Evolutionary conservation across 192 early-diverging fungal genomes (phyloP).

Genomic region (Funneliformis geosporum): DNA sequence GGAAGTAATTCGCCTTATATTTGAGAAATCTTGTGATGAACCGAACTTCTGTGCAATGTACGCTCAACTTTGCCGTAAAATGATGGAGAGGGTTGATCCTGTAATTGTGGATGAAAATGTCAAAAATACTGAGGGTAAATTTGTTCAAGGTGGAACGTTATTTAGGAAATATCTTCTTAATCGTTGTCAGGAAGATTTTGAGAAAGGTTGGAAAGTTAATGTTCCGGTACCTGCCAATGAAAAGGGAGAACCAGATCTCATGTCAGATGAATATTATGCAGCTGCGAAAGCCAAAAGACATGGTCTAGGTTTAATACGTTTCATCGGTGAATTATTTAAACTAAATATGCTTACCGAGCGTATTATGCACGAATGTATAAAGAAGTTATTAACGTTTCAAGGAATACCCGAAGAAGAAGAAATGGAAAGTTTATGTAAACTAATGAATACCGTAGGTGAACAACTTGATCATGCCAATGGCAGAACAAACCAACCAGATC

Average conservation of each 20-base stretch:
- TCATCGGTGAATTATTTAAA: conserved; percentile 97
- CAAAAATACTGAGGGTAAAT: conserved; percentile 57
- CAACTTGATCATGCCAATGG: conserved; percentile 65
- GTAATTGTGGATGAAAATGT: conserved; percentile 65
- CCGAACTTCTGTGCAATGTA: conserved; percentile 89
- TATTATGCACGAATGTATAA: conserved; percentile 94
- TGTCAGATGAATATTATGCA: conserved; percentile 81
- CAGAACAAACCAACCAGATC: background rate
- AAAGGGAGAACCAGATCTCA: conserved; percentile 63
- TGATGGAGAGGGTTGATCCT: conserved; percentile 65
- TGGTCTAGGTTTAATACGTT: conserved; percentile 88
- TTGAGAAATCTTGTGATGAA: conserved; percentile 96
- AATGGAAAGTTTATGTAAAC: conserved; percentile 88
- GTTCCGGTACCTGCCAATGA: conserved; percentile 61
- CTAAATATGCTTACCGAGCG: conserved; percentile 86
- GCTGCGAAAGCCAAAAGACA: conserved; percentile 91
- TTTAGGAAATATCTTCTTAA: conserved; percentile 93
- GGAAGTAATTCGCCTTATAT: conserved; percentile 83
- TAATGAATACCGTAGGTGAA: conserved; percentile 86
- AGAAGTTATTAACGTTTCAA: conserved; percentile 71
- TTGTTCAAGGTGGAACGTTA: conserved; percentile 58
- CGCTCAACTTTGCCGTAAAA: conserved; percentile 79
- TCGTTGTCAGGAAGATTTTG: conserved; percentile 95
- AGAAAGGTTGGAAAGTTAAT: conserved; percentile 83
- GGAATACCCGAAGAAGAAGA: conserved; percentile 92